Evolutionary conservation across 345 rosid genomes (phyloP).

Genomic region (Moricandia moricandioides): DNA sequence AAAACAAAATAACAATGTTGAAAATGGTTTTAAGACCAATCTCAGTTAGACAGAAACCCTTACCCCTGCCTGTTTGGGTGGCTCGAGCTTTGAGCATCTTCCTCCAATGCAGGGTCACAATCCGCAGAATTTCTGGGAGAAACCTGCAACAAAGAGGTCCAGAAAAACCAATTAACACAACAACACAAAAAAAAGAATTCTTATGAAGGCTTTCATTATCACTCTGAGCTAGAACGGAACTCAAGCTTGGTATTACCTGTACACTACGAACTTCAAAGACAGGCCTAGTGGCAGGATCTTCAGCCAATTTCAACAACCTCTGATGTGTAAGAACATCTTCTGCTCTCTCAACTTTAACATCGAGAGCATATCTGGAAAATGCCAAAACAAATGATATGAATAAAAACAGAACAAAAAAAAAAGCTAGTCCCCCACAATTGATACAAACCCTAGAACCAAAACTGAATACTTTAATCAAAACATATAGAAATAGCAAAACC

Average conservation of each 20-base stretch:
- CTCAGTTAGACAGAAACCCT: constrained; percentile 6
- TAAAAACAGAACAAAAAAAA: background rate
- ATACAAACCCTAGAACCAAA: background rate
- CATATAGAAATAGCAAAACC: background rate
- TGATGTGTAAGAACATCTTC: constrained; percentile 85
- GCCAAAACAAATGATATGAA: background rate
- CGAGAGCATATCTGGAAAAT: constrained; percentile 65
- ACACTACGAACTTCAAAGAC: constrained; percentile 90
- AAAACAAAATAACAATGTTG: background rate
- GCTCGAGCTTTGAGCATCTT: constrained; percentile 73
- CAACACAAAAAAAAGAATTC: background rate
- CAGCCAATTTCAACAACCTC: constrained; percentile 69
- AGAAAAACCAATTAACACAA: background rate
- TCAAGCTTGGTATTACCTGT: constrained; percentile 46
- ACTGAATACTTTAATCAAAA: background rate
- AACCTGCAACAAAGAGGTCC: constrained; percentile 44
- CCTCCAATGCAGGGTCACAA: constrained; percentile 61
- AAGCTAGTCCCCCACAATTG: background rate
- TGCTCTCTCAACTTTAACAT: constrained; percentile 97
- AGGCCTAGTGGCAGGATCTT: constrained; percentile 70
- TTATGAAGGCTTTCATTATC: no score
- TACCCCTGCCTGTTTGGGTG: constrained; percentile 56
- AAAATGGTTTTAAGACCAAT: background rate
- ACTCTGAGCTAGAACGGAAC: background rate
- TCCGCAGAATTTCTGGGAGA: constrained; percentile 43